phyloP scores from a whole-genome alignment of 192 early-diverging fungal species.

The Linnemannia hyalina region DNA sequence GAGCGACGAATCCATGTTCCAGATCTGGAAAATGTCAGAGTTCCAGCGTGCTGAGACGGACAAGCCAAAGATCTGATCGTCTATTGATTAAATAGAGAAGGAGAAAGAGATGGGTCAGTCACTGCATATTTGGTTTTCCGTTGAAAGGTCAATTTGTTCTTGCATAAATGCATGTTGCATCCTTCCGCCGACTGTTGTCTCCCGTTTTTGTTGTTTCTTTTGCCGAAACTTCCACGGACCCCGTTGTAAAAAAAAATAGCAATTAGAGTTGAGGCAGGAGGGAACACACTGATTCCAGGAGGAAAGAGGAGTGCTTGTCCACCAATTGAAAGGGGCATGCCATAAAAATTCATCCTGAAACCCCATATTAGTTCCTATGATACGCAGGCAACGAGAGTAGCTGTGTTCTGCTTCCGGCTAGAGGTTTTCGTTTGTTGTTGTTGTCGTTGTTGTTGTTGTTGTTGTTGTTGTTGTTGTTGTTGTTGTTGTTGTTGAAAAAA shows the following conservation, averaged over 20 bases:
- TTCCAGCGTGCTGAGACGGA: conserved; percentile 63
- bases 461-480: not conserved
- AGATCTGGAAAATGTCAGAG: conserved; percentile 64
- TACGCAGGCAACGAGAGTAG: not conserved
- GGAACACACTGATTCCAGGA: not conserved
- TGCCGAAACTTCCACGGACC: not conserved
- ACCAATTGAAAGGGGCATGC: not conserved
- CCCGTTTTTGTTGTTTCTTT: not conserved
- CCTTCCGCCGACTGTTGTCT: not conserved
- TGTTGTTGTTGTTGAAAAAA: too few relatives aligned
- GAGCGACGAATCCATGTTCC: conserved; percentile 59
- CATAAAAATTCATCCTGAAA: not conserved
- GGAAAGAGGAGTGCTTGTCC: not conserved
- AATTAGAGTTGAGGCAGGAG: not conserved
- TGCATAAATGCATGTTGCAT: not conserved
- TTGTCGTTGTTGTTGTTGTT: conserved; percentile 16
- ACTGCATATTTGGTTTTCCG: not conserved
- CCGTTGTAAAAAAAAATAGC: not conserved
- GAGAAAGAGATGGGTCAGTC: not conserved
- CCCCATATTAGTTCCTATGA: not conserved
- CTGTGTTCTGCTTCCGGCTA: too few relatives aligned
- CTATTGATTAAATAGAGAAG: conserved; percentile 9
- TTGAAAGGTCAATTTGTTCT: not conserved
- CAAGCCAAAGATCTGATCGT: conserved; percentile 64
- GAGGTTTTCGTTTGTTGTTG: not conserved